Evolutionary conservation across 2,329 filamentous ascomycete species (phyloP).

Genomic region (Colletotrichum filicis): DNA sequence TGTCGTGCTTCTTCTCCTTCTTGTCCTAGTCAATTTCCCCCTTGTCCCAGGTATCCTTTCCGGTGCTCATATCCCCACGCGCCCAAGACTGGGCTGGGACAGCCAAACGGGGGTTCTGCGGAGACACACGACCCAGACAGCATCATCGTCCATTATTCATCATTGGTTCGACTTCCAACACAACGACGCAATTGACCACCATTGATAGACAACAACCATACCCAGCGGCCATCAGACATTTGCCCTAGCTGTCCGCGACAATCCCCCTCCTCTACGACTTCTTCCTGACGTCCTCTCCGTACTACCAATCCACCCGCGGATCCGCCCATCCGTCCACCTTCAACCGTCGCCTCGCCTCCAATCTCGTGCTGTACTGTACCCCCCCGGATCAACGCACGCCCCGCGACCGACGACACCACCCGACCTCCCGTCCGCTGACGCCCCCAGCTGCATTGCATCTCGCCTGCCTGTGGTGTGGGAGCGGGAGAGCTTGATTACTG

Average conservation of each 20-base stretch:
- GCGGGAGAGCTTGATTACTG: slow-evolving; percentile 30
- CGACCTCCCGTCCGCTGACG: neutral
- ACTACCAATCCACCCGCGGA: neutral
- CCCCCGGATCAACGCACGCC: slow-evolving; percentile 18
- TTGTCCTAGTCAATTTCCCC: neutral
- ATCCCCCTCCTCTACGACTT: neutral
- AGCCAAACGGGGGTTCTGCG: slow-evolving; percentile 1
- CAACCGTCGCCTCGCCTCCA: neutral
- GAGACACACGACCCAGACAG: neutral
- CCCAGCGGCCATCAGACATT: neutral
- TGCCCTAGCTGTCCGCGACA: neutral
- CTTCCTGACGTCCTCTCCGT: neutral
- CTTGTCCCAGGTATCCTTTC: neutral
- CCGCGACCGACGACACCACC: slow-evolving; percentile 24
- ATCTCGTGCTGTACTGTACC: neutral
- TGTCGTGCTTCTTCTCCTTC: neutral
- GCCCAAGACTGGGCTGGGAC: neutral
- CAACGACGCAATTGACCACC: neutral
- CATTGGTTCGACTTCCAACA: neutral
- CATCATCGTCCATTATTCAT: neutral
- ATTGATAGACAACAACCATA: neutral
- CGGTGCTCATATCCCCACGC: neutral
- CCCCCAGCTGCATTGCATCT: slow-evolving; percentile 3
- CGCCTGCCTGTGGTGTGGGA: slow-evolving; percentile 17
- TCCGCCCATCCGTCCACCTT: neutral